A percentile compares a stretch with the other conserved stretches of the same genome.
phyloP scores from a whole-genome alignment of 352 stramenopile species.

The Pythium aquatile region DNA sequence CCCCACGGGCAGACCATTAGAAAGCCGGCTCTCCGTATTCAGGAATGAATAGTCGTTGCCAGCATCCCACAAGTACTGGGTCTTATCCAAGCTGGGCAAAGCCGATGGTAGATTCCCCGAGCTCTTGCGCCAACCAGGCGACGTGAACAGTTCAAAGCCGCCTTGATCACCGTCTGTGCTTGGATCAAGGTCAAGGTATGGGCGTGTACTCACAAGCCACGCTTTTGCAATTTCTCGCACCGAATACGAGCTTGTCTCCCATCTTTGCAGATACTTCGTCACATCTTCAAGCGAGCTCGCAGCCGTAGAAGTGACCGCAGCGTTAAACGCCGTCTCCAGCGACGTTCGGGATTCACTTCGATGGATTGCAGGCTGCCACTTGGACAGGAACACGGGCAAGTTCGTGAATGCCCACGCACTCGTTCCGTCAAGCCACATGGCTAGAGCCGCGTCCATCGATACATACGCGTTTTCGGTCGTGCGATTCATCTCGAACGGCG shows the following conservation, averaged over 20 bases:
- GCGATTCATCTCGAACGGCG: slow-evolving; percentile 57
- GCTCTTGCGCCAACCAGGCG: slow-evolving; percentile 27
- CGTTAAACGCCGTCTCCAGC: slow-evolving; percentile 20
- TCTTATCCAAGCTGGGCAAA: slow-evolving; percentile 39
- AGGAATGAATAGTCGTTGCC: slow-evolving; percentile 47
- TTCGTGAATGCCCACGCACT: slow-evolving; percentile 40
- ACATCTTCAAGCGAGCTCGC: slow-evolving; percentile 12
- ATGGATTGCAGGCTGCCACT: slow-evolving; percentile 53
- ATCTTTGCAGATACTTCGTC: slow-evolving; percentile 40
- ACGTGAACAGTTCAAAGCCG: slow-evolving; percentile 57
- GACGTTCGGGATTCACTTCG: slow-evolving; percentile 13
- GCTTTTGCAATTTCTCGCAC: slow-evolving; percentile 30
- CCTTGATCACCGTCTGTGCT: slow-evolving; percentile 32
- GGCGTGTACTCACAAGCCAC: slow-evolving; percentile 36
- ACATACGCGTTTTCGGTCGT: slow-evolving; percentile 25
- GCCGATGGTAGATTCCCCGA: slow-evolving; percentile 2
- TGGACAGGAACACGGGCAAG: slow-evolving; percentile 32
- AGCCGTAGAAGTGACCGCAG: not conserved
- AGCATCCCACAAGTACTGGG: slow-evolving; percentile 40
- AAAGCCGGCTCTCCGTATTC: slow-evolving; percentile 12
- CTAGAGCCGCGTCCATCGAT: slow-evolving; percentile 38
- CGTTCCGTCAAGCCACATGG: slow-evolving; percentile 31
- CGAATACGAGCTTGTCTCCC: slow-evolving; percentile 44
- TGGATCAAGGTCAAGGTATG: slow-evolving; percentile 47
- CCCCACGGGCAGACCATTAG: slow-evolving; percentile 37